These are phyloP conservation scores for Silene uniflora DNA, from an alignment of 148 eudicot genomes.

Conservation along the genomic window DNA sequence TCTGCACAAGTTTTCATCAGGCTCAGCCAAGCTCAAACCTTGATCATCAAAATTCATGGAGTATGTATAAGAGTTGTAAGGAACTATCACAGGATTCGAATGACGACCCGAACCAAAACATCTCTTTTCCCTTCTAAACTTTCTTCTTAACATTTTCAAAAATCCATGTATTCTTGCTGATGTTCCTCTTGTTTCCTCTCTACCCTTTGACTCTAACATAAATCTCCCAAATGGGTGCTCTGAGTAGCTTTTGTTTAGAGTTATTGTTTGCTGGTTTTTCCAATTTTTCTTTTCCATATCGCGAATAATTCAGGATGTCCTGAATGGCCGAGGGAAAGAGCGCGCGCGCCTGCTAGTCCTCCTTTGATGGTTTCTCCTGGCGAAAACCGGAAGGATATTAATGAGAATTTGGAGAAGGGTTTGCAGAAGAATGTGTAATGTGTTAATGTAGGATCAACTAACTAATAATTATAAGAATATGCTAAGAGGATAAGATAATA, in stretches of 20 bases:
- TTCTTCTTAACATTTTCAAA: conserved; percentile 47
- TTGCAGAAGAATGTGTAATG: conserved; percentile 2
- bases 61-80: conserved; percentile 51
- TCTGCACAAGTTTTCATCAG: conserved; percentile 41
- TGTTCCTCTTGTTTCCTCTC: background rate
- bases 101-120: conserved; percentile 24
- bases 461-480: background rate
- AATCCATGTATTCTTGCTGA: conserved; percentile 28
- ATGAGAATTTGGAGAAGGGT: background rate
- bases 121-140: conserved; percentile 46
- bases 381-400: background rate
- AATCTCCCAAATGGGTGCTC: conserved; percentile 32
- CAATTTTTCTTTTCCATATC: background rate
- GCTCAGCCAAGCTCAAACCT: conserved; percentile 27
- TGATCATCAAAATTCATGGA: conserved; percentile 57
- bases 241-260: conserved; percentile 22
- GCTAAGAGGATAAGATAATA: background rate
- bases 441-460: background rate
- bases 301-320: background rate
- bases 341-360: too few species aligned
- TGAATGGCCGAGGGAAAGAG: too few species aligned
- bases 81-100: conserved; percentile 27
- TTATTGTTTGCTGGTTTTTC: background rate
- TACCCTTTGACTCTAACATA: conserved; percentile 8
- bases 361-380: too few species aligned